Conservation (phyloP, 2,329 filamentous ascomycete genomes). For the Colletotrichum gigasporum region DNA sequence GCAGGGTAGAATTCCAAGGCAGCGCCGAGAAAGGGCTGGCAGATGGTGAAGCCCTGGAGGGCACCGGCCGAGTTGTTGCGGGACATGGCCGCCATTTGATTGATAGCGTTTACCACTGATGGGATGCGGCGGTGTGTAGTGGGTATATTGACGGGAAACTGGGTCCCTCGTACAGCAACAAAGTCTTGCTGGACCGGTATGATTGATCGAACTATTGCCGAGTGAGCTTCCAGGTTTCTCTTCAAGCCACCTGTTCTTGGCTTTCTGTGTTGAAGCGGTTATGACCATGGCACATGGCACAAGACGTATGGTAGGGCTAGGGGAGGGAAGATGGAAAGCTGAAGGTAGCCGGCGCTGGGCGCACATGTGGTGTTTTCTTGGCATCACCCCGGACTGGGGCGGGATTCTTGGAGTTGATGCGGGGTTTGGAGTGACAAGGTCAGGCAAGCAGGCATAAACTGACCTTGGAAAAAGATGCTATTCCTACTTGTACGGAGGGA, state of each 20-base stretch:
- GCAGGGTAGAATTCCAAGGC: constrained; percentile 73
- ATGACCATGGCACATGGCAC: no score
- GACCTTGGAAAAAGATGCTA: background rate
- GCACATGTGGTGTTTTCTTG: no score
- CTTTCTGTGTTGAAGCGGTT: no score
- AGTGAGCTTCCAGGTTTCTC: background rate
- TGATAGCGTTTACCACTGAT: background rate
- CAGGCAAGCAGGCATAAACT: background rate
- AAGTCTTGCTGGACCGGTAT: background rate
- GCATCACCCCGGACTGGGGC: no score
- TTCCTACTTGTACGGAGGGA: no score
- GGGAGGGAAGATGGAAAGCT: no score
- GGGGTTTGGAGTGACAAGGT: background rate
- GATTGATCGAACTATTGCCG: background rate
- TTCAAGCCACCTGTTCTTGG: no score
- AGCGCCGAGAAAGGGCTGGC: constrained; percentile 65
- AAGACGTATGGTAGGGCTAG: no score
- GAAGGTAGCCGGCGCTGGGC: no score
- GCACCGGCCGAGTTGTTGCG: constrained; percentile 44
- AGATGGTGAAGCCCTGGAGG: constrained; percentile 66
- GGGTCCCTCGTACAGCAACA: background rate
- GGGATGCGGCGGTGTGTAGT: background rate
- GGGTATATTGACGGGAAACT: background rate
- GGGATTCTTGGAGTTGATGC: no score
- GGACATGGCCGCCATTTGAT: constrained; percentile 46